Evolutionary conservation across 306 rosid species (phyloP), one percentile per base, ranked within the genome.

Genomic region (Cucumis hystrix): DNA sequence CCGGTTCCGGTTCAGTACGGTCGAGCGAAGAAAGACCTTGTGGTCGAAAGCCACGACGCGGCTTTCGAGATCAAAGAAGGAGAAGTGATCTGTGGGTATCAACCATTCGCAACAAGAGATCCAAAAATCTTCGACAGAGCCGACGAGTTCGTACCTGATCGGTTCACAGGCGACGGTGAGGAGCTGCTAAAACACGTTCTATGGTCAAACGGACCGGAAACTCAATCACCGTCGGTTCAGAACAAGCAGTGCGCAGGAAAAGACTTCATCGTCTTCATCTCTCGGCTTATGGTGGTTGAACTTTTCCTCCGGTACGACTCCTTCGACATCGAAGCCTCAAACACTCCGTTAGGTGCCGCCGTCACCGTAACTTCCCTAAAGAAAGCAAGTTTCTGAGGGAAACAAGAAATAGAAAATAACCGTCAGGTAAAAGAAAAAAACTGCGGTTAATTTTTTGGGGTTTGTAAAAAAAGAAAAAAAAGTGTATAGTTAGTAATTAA

Each of bases 191-290:
- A 89, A 78, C 81, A 95, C 72, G 99, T 95, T 83, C 12, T 95
- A 1, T 95, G 97, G 99, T 95, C 99, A 1, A 95, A 95, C 69
- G 99, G 99, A 0, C 93, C 88, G 4, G 97, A 95, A 80, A 85
- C 89, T 0, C 96, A 92, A 40, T 13, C n/a, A 3, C 89, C 99
- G 0, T 79, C 79, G 0, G 83, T 81, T 4, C 83, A 25, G 3
- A 87, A 95, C 84, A 95, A 95, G 43, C 97, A 95, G 54, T 95
- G 99, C 77, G 96, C 89, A 0, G 99, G 99, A 0, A 95, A 95
- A 76, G 96, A 90, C 67, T 88, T 95, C 4, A 92, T 88, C 23
- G 76, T 87, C 0, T 51, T 90, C 83, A 78, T 82, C 14, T 68
- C 97, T 0, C 82, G 99, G 70, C 85, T 95, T 18, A 55, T 95